Base-by-base conservation (phyloP, 1,284 basidiomycete species). In the Naganishia sp. region DNA sequence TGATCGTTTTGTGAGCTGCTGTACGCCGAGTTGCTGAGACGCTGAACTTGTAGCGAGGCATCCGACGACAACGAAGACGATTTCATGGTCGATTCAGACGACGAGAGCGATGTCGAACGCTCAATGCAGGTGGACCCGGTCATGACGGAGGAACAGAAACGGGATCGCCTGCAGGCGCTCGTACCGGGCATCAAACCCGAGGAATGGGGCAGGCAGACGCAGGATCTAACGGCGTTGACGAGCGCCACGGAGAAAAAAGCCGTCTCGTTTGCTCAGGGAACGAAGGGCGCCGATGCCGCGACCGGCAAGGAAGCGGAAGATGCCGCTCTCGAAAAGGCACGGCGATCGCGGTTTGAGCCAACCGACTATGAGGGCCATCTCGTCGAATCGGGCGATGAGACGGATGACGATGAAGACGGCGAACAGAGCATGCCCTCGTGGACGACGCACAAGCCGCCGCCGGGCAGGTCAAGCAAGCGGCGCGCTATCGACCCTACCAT, bases 331-430 rank as follows among this genome's bases (percentile, higher is more conserved):
- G 65, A 65, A 44, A 59, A 66, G 52, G 45, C 55, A 6, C 61
- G 63, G 21, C 83, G 78, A 70, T 82, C 82, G 0, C 55, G 55
- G 18, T 83, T 94, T 63, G 83, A 87, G 21, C 86, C 90, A 44
- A 87, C 93, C 73, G 83, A 83, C 71, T 94, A 87, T 73, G 92
- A 94, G 61, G 92, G 92, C 9, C 77, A 78, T 31, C 68, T 18
- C 86, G 89, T 45, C 85, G 79, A 92, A 74, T 91, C 90, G 0
- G 91, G 93, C 71, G 90, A 92, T 65, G 89, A 90, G 70, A 88
- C 86, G 0, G 88, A 88, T 54, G 84, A 84, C 18, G 36, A 39
- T 9, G 71, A 75, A n/a, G 75, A 76, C 15, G 55, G 39, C 25
- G 63, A 59, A 43, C 63, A 48, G 15, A 50, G 43, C 54, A 71